Base-by-base conservation (phyloP, 202 grass and related monocot species). In the Panicum virgatum region DNA sequence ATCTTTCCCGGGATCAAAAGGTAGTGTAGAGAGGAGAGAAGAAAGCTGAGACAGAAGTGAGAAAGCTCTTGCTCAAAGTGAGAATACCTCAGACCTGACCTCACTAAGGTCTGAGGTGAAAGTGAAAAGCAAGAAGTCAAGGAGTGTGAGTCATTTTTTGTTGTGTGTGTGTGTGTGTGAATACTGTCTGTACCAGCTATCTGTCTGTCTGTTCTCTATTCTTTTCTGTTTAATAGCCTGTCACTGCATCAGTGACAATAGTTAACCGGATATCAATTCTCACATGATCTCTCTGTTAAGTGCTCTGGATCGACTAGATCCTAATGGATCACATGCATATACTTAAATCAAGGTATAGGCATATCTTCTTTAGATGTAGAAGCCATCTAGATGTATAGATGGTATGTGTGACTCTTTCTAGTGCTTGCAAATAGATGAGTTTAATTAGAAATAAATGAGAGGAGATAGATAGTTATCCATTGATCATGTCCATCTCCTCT, bases 1-100 rank as follows among this genome's bases (percentile, higher is more conserved):
- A 84, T 89, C 90, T 89, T 89, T 90, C 72, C 80, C 75, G 20
- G 54, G 72, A 72, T 75, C 47, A 43, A 75, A 72, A 53, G 76
- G 54, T 80, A 36, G 70, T 73, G 73, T 81, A 76, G 88, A 88
- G 76, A 82, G 52, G 48, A 34, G 40, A 78, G 73, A 53, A 51
- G 47, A 67, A 66, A 60, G 66, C 66, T 73, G 56, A 27, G 14
- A 4, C 23, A 59, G 56, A 59, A 27, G 54, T 25, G 22, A 9
- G 48, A 54, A 11, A 43, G 50, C 66, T 73, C 37, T 72, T 20
- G 82, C 67, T 86, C 74, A 43, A 79, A 88, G 73, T 64, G 73
- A 76, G 38, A 52, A 47, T 7, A 27, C 42, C 23, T 18, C 12
- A 16, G 40, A 27, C 67, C 40, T 68, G 12, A 11, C 9, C 20